A percentile compares a stretch with the other conserved stretches of the same genome.
Conservation (phyloP, 2,329 filamentous ascomycete species). For the Trichoderma harzianum region DNA sequence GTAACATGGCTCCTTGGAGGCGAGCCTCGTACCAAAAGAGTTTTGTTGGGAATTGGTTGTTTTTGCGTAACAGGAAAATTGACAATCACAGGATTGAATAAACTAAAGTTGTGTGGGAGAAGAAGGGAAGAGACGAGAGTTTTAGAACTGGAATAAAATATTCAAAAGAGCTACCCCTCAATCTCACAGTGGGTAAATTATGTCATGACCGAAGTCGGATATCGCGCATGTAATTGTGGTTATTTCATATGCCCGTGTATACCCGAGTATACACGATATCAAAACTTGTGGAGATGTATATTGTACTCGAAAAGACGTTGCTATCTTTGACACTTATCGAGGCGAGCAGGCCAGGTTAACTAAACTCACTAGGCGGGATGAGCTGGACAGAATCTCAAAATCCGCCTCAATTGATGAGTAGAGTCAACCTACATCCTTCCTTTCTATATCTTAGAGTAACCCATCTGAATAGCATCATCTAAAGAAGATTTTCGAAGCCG, state of each 20-base stretch:
- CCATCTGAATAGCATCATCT: not conserved
- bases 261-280: not conserved
- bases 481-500: not conserved
- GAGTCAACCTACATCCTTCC: not conserved
- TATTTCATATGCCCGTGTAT: not conserved
- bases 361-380: not conserved
- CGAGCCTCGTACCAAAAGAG: constrained; percentile 17
- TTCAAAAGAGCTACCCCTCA: constrained; percentile 11
- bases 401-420: not conserved
- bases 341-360: not conserved
- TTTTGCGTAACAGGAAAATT: not conserved
- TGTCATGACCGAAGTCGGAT: constrained; percentile 10
- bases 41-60: not conserved
- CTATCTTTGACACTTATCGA: not conserved
- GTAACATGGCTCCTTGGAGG: constrained; percentile 19
- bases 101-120: not conserved
- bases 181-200: constrained; percentile 15
- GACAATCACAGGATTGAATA: not conserved
- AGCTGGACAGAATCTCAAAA: not conserved
- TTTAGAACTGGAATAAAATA: not conserved
- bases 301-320: not conserved
- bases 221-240: not conserved
- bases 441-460: not conserved
- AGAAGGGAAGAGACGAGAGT: not conserved
- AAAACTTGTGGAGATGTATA: not conserved